Evolutionary conservation across 495 filamentous ascomycete species (phyloP).

Genomic region (Xylaria scruposa): DNA sequence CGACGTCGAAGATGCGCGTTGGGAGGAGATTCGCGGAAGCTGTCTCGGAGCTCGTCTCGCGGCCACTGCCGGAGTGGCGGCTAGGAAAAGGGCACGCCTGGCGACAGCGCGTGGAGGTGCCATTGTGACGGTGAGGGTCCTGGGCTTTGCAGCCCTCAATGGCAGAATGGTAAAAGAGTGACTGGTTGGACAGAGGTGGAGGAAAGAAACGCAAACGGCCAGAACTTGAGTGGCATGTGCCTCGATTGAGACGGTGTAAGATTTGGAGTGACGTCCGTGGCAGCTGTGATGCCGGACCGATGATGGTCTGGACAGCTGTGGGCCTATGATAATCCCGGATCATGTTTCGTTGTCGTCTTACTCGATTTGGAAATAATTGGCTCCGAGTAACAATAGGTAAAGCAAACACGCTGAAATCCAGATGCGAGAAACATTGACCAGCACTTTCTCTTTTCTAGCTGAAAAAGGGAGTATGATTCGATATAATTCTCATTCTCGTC

Average conservation of each 20-base stretch:
- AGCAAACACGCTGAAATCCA: neutral
- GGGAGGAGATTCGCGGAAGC: conserved; percentile 32
- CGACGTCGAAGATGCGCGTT: conserved; percentile 49
- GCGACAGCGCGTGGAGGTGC: conserved; percentile 45
- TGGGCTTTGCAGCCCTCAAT: conserved; percentile 39
- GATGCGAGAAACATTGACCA: too few relatives aligned
- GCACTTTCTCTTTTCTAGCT: neutral
- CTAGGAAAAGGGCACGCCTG: conserved; percentile 37
- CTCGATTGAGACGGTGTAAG: neutral
- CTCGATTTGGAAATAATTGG: conserved; percentile 20
- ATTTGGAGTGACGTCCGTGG: conserved; percentile 17
- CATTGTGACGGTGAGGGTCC: conserved; percentile 47
- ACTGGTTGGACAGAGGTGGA: conserved; percentile 8
- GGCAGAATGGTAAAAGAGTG: conserved; percentile 22
- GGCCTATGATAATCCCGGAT: neutral
- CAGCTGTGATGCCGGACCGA: conserved; percentile 3
- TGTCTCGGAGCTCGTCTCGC: conserved; percentile 32
- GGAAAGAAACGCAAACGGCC: conserved; percentile 3
- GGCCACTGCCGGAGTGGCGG: conserved; percentile 39
- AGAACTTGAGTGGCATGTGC: neutral
- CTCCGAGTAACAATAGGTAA: neutral
- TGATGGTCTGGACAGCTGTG: neutral
- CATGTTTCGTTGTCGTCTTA: conserved; percentile 25
- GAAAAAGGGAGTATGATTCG: conserved; percentile 2
- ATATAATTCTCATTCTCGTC: neutral